Evolutionary conservation across 1,284 basidiomycete species (phyloP), one percentile per base, ranked within the genome.

Genomic region (Rhodotorula sp.): DNA sequence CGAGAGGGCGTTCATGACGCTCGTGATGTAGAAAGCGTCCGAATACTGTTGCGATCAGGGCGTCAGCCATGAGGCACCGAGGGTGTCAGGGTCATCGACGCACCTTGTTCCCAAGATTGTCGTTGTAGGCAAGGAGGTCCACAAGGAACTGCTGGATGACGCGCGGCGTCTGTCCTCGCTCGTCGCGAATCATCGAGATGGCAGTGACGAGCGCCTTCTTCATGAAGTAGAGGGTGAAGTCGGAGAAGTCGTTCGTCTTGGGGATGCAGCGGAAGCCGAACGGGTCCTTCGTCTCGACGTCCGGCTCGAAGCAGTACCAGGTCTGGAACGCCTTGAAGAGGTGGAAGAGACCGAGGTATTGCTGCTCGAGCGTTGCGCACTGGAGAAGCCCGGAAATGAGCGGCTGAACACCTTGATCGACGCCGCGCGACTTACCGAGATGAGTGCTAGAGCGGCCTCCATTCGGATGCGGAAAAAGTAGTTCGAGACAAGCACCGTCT

Each of bases 401-500:
- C 26, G 10, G 8, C 26, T 26, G 30, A 11, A 1, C 3, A 24
- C 13, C 48, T 3, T n/a, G n/a, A 5, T 6, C 26, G 24, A 2
- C 8, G 22, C 34, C 31, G 15, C 60, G 11, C n/a, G 34, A 84
- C 90, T 79, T 79, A 95, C 93, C 50, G 85, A 85, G 59, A 94
- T 88, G 46, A 99, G 85, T 1, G 92, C 92, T 54, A 88, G 81
- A 7, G 91, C 92, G 2, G 96, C 96, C 81, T 98, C 96, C 80
- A 92, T 94, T 16, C 96, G 89, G 64, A 99, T 91, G n/a, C 94
- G 89, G 80, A 90, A 96, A 81, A 91, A 98, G 81, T 99, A 99
- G 79, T 97, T 97, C 50, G 90, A 88, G 30, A 98, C 94, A 34
- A 99, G 85, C 8, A 96, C 89, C 0, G 93, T 94, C 81, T 93